Conservation (phyloP, 1,284 basidiomycete species). For the Pascua guehoae region DNA sequence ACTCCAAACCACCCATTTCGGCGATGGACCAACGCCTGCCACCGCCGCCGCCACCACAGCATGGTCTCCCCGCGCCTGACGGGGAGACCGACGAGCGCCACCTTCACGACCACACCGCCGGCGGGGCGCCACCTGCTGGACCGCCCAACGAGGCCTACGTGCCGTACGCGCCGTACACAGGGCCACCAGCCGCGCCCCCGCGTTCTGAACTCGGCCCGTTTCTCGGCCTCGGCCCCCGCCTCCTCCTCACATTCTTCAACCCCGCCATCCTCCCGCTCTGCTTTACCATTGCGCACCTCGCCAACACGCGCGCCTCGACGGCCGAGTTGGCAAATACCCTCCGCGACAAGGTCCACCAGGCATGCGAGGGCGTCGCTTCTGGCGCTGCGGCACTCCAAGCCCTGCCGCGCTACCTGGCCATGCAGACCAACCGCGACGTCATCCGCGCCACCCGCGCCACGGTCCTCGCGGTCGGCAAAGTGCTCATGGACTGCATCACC, state of each 20-base stretch:
- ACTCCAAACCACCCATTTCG: too few species aligned
- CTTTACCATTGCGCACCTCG: conserved; percentile 77
- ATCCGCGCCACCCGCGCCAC: conserved; percentile 71
- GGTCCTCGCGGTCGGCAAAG: conserved; percentile 68
- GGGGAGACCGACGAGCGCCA: too few species aligned
- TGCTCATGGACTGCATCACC: conserved; percentile 63
- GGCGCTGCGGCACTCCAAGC: conserved; percentile 77
- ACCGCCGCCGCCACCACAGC: too few species aligned
- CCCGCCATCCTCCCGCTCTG: conserved; percentile 70
- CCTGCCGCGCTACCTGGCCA: conserved; percentile 80
- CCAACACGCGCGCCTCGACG: conserved; percentile 60
- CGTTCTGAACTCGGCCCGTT: conserved; percentile 56
- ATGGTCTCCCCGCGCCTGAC: too few species aligned
- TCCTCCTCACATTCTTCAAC: conserved; percentile 72
- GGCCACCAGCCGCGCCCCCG: neutral
- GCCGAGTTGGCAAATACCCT: conserved; percentile 67
- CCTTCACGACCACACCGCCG: too few species aligned
- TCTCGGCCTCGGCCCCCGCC: conserved; percentile 72
- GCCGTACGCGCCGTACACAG: neutral
- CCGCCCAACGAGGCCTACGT: neutral
- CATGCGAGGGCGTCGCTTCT: conserved; percentile 75
- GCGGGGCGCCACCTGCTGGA: neutral
- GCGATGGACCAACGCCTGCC: too few species aligned
- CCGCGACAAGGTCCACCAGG: conserved; percentile 67
- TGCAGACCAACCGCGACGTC: conserved; percentile 75